Evolutionary conservation across 2,329 filamentous ascomycete genomes (phyloP).

Genomic region (Colletotrichum sp.): DNA sequence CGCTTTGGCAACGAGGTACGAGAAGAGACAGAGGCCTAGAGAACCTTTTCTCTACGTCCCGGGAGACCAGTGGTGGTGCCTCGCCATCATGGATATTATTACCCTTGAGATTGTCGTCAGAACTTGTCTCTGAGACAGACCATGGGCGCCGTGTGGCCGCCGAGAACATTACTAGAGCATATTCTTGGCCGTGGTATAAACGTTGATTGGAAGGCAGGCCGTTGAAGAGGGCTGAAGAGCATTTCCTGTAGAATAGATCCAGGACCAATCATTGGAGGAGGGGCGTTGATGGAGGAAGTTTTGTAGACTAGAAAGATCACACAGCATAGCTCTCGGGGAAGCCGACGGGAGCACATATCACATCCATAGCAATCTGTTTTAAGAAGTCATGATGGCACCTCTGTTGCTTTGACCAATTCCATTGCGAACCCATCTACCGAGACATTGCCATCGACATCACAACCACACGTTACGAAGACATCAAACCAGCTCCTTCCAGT

Average conservation of each 20-base stretch:
- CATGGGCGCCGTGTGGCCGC: background rate
- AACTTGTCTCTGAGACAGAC: background rate
- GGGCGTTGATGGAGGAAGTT: background rate
- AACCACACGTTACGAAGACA: background rate
- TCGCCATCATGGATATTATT: background rate
- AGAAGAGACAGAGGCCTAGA: conserved; percentile 30
- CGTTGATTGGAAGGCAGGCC: background rate
- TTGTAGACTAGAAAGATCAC: background rate
- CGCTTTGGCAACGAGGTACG: conserved; percentile 37
- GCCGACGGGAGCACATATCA: background rate
- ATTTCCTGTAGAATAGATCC: background rate
- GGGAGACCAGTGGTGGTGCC: background rate
- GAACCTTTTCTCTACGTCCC: background rate
- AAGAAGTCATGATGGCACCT: background rate
- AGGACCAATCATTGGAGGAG: background rate
- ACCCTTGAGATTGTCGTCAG: background rate
- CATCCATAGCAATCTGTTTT: background rate
- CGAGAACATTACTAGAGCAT: background rate
- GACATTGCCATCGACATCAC: background rate
- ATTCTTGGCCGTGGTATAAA: background rate
- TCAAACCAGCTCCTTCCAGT: background rate
- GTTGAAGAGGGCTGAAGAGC: background rate
- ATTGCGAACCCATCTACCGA: background rate
- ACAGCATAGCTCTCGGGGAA: background rate
- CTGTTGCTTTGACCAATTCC: background rate